Evolutionary conservation across 305 asterid genomes (phyloP).

Genomic region (Vinca major): DNA sequence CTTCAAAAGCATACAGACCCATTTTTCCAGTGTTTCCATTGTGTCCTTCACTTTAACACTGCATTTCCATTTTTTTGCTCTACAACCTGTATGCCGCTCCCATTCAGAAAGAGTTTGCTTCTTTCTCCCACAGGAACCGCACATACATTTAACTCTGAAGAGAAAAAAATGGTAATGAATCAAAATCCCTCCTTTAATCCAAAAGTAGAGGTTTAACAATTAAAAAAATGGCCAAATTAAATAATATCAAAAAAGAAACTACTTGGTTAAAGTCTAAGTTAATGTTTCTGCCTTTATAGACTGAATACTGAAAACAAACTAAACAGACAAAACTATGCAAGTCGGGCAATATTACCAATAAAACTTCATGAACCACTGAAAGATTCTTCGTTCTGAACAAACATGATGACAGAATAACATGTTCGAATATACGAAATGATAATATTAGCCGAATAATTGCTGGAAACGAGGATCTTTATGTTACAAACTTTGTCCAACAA

Average conservation of each 20-base stretch:
- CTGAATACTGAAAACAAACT: not conserved
- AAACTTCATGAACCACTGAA: no score
- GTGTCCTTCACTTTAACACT: constrained; percentile 78
- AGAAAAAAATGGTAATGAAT: constrained; percentile 7
- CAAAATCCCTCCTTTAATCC: not conserved
- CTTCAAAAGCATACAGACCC: constrained; percentile 45
- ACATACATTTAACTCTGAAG: constrained; percentile 79
- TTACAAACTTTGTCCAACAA: not conserved
- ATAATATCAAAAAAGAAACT: not conserved
- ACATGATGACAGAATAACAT: not conserved
- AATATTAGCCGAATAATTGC: not conserved
- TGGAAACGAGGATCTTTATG: not conserved
- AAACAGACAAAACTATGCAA: not conserved
- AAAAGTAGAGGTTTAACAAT: not conserved
- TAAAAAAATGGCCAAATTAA: not conserved
- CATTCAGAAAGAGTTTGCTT: constrained; percentile 75
- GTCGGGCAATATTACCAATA: not conserved
- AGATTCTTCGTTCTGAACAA: no score
- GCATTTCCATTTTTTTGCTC: constrained; percentile 98
- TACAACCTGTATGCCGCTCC: constrained; percentile 93
- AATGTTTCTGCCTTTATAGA: not conserved
- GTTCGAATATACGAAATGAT: not conserved
- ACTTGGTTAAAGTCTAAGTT: not conserved
- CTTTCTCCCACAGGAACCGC: constrained; percentile 73
- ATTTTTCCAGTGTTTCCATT: constrained; percentile 61